phyloP scores from a whole-genome alignment of 2,329 filamentous ascomycete genomes.

The Myrmaecium sp. region DNA sequence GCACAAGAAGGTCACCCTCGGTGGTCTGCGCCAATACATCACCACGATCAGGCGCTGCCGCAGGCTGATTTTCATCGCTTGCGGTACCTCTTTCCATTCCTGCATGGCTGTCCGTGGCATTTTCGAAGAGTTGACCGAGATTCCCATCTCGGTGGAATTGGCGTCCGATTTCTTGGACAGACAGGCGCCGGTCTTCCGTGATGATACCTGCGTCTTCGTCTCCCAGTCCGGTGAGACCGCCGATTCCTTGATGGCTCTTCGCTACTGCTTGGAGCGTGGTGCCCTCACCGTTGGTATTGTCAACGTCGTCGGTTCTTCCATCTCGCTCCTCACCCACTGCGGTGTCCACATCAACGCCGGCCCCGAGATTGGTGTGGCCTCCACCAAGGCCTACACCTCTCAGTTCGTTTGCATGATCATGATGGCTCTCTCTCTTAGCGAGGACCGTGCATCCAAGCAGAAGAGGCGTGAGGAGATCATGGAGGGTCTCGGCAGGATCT shows the following conservation, averaged over 20 bases:
- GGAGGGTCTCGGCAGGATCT: constrained; percentile 75
- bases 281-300: constrained; percentile 95
- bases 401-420: constrained; percentile 99
- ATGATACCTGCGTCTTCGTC: constrained; percentile 97
- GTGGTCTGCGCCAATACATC: constrained; percentile 92
- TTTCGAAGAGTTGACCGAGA: constrained; percentile 95
- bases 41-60: constrained; percentile 90
- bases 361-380: constrained; percentile 95
- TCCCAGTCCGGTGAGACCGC: constrained; percentile 98
- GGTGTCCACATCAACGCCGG: constrained; percentile 99
- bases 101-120: constrained; percentile 98
- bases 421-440: constrained; percentile 91
- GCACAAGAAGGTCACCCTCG: constrained; percentile 90
- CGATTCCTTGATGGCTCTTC: constrained; percentile 89
- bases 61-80: constrained; percentile 97
- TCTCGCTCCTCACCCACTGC: constrained; percentile 96
- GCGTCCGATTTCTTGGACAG: constrained; percentile 97
- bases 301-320: constrained; percentile 96
- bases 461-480: constrained; percentile 90
- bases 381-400: constrained; percentile 97
- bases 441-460: constrained; percentile 91
- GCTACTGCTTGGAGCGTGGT: constrained; percentile 95
- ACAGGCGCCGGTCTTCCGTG: constrained; percentile 94
- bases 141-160: constrained; percentile 90
- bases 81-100: constrained; percentile 95